Percentiles rank a stretch among this genome's conserved stretches.
Evolutionary conservation across 225 moss, liverwort and hornwort species (phyloP).

Genomic region (Polytrichum commune): DNA sequence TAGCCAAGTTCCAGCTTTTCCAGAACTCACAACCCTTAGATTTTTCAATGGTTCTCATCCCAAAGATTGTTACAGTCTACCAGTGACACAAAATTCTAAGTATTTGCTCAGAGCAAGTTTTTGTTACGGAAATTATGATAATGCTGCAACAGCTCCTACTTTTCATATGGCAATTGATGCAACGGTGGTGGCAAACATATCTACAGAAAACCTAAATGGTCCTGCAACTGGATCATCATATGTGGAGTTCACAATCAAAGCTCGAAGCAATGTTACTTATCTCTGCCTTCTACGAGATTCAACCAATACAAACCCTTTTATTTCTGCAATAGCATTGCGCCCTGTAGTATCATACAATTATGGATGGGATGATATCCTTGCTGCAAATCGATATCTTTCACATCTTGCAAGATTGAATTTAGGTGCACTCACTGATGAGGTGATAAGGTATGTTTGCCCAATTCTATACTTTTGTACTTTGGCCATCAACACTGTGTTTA

Average conservation of each 20-base stretch:
- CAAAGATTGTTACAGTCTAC: conserved; percentile 4
- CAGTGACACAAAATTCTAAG: conserved; percentile 12
- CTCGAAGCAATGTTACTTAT: conserved; percentile 25
- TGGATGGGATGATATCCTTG: too few relatives aligned
- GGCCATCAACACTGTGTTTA: too few relatives aligned
- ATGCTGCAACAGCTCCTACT: conserved; percentile 8
- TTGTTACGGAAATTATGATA: conserved; percentile 24
- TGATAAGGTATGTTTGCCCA: too few relatives aligned
- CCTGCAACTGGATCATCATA: not conserved
- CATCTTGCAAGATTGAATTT: too few relatives aligned
- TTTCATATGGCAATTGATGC: not conserved
- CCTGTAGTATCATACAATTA: not conserved
- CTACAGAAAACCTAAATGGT: not conserved
- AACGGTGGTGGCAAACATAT: conserved; percentile 13
- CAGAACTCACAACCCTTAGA: conserved; percentile 15
- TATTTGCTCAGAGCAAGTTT: conserved; percentile 26
- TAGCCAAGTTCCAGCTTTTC: not conserved
- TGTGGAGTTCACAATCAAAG: conserved; percentile 15
- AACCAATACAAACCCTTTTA: conserved; percentile 14
- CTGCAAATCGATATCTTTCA: too few relatives aligned
- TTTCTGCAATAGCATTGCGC: conserved; percentile 24
- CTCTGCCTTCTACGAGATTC: conserved; percentile 17
- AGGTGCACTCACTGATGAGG: too few relatives aligned
- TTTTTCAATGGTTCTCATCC: conserved; percentile 17
- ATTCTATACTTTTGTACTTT: too few relatives aligned